Evolutionary conservation across 23 red algal genomes (phyloP).

Genomic region (Cyanidioschyzon merolae): DNA sequence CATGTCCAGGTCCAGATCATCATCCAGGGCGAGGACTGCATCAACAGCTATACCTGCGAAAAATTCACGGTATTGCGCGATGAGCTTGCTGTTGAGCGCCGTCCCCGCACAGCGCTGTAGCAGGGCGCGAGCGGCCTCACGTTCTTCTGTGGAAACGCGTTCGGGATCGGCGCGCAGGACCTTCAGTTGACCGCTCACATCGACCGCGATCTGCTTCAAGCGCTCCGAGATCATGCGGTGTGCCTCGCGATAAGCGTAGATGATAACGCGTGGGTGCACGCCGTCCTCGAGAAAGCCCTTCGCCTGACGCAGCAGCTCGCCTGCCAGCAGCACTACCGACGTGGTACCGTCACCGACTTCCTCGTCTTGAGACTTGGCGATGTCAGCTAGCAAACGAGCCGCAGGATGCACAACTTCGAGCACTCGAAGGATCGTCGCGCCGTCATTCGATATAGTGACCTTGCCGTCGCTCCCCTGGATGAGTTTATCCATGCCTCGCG

Average conservation of each 20-base stretch:
- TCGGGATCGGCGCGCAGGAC: neutral
- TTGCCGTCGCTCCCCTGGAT: constrained; percentile 67
- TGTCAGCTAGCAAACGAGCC: constrained; percentile 68
- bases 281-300: constrained; percentile 95
- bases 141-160: neutral
- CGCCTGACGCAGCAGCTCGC: constrained; percentile 79
- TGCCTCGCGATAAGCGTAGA: constrained; percentile 60
- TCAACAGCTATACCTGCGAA: constrained; percentile 89
- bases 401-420: constrained; percentile 80
- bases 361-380: constrained; percentile 67
- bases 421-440: constrained; percentile 87
- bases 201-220: constrained; percentile 45
- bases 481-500: constrained; percentile 93
- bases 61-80: constrained; percentile 73
- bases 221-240: constrained; percentile 31
- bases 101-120: constrained; percentile 76
- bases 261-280: constrained; percentile 70
- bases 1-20: constrained; percentile 75
- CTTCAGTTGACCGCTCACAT: constrained; percentile 43
- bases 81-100: constrained; percentile 81
- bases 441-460: constrained; percentile 93
- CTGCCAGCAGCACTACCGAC: constrained; percentile 64
- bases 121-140: constrained; percentile 12
- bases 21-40: constrained; percentile 80
- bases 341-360: constrained; percentile 98